Evolutionary conservation across 345 rosid species (phyloP).

Genomic region (Citrus sinensis): DNA sequence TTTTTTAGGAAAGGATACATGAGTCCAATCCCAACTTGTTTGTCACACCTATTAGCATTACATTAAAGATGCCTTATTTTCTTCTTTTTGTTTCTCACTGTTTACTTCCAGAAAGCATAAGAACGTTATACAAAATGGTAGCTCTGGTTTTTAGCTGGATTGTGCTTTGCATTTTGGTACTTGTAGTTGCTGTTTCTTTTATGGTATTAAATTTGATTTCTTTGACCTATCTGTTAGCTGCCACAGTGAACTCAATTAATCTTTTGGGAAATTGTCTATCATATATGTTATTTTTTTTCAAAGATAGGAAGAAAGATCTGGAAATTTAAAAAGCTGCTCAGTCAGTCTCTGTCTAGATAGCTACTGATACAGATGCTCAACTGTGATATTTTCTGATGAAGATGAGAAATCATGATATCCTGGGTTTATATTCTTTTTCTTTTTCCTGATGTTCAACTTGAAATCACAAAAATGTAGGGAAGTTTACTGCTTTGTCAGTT

Average conservation of each 20-base stretch:
- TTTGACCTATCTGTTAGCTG: neutral
- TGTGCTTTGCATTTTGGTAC: neutral
- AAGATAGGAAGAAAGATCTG: neutral
- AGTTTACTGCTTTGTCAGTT: neutral
- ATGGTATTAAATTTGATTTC: neutral
- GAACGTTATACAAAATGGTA: neutral
- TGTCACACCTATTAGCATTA: neutral
- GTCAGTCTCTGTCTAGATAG: neutral
- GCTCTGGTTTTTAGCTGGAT: neutral
- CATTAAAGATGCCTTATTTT: neutral
- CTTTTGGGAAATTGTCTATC: neutral
- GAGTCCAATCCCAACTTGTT: neutral
- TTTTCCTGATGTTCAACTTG: neutral
- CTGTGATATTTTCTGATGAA: neutral
- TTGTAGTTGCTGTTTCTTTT: neutral
- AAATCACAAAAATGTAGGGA: neutral
- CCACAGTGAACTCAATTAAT: neutral
- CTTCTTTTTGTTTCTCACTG: neutral
- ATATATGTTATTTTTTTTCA: neutral
- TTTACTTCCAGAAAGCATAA: neutral
- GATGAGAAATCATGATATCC: neutral
- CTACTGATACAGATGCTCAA: neutral
- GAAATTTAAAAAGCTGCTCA: neutral
- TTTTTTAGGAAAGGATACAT: neutral
- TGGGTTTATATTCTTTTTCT: neutral